These are phyloP conservation scores for Zea luxurians DNA, from an alignment of 176 grass and related monocot species.

Conservation along the genomic window DNA sequence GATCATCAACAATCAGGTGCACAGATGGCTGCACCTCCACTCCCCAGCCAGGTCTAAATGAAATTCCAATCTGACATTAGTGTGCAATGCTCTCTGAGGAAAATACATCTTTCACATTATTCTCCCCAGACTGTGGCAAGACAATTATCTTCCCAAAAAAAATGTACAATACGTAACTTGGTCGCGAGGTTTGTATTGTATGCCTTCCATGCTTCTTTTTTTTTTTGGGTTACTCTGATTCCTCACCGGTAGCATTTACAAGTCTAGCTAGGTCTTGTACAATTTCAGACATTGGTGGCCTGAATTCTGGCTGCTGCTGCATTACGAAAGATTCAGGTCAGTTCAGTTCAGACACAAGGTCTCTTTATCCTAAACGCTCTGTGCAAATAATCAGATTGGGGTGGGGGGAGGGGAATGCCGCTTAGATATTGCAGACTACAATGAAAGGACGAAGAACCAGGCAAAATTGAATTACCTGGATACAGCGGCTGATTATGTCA, in stretches of 20 bases:
- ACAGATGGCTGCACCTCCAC: slow-evolving; percentile 20
- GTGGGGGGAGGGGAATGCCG: background rate
- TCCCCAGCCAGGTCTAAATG: slow-evolving; percentile 20
- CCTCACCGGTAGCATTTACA: slow-evolving; percentile 58
- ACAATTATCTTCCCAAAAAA: slow-evolving; percentile 30
- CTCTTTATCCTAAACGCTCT: background rate
- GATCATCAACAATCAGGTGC: slow-evolving; percentile 9
- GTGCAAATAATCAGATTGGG: background rate
- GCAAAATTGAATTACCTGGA: slow-evolving; percentile 58
- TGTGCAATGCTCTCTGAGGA: slow-evolving; percentile 18
- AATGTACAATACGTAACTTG: slow-evolving; percentile 16
- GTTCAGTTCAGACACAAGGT: background rate
- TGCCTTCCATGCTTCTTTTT: background rate
- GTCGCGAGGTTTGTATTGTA: slow-evolving; percentile 10
- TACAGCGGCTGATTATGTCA: slow-evolving; percentile 93
- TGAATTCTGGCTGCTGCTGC: slow-evolving; percentile 78
- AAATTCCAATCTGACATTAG: slow-evolving; percentile 19
- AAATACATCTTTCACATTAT: slow-evolving; percentile 15
- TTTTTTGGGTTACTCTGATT: slow-evolving; percentile 50
- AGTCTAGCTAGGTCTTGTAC: slow-evolving; percentile 78
- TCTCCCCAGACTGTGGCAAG: slow-evolving; percentile 18
- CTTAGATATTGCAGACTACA: background rate
- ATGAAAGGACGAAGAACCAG: slow-evolving; percentile 2
- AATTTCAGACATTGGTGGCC: slow-evolving; percentile 82
- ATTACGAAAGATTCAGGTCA: slow-evolving; percentile 38